Conservation (phyloP, 2,329 filamentous ascomycete genomes). For the Xylariomycetidae sp. region DNA sequence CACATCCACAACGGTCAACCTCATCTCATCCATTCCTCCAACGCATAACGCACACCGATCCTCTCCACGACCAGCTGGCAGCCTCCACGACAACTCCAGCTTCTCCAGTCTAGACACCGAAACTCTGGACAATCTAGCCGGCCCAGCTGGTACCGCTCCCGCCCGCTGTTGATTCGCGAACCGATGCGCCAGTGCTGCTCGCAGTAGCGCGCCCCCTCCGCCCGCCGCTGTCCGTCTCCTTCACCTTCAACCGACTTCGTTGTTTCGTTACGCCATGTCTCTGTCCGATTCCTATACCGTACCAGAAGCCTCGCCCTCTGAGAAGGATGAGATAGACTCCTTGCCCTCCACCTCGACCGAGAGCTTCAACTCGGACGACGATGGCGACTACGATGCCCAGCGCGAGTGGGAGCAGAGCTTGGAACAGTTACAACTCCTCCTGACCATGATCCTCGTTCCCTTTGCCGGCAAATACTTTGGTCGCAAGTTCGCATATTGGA, state of each 20-base stretch:
- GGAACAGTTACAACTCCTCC: slow-evolving; percentile 84
- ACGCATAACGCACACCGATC: too few relatives aligned
- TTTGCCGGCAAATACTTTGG: slow-evolving; percentile 94
- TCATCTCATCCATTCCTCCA: too few relatives aligned
- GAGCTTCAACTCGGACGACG: slow-evolving; percentile 48
- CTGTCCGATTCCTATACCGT: slow-evolving; percentile 47
- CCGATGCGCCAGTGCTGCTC: slow-evolving; percentile 19
- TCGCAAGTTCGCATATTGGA: slow-evolving; percentile 92
- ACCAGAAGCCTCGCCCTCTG: slow-evolving; percentile 39
- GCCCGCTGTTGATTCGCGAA: not conserved
- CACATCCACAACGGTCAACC: too few relatives aligned
- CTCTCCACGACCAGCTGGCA: too few relatives aligned
- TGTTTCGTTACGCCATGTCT: slow-evolving; percentile 24
- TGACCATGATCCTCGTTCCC: slow-evolving; percentile 92
- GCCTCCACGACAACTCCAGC: too few relatives aligned
- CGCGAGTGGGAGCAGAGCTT: slow-evolving; percentile 91
- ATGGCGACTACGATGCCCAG: slow-evolving; percentile 77
- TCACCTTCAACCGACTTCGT: slow-evolving; percentile 5
- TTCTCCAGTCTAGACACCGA: too few relatives aligned
- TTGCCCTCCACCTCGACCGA: slow-evolving; percentile 55
- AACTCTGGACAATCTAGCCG: too few relatives aligned
- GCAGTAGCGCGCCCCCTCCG: slow-evolving; percentile 15
- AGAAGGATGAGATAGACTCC: slow-evolving; percentile 56
- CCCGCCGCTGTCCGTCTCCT: not conserved
- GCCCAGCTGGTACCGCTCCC: slow-evolving; percentile 17